Percentiles rank a stretch among this genome's conserved stretches.
phyloP scores from a whole-genome alignment of 345 rosid species.

The Linum usitatissimum region DNA sequence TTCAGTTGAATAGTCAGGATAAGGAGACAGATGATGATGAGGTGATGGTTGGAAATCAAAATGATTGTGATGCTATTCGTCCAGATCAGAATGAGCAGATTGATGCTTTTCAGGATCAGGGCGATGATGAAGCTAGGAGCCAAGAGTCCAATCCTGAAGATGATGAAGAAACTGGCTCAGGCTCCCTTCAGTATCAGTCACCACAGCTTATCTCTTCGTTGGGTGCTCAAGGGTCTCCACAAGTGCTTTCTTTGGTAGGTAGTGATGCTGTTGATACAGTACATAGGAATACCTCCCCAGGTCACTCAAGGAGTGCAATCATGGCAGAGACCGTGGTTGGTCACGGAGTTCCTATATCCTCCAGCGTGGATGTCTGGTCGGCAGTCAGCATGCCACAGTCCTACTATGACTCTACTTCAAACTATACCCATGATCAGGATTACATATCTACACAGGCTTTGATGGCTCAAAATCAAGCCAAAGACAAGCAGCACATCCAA shows the following conservation, averaged over 20 bases:
- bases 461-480: slow-evolving; percentile 34
- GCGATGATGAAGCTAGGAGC: slow-evolving; percentile 11
- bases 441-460: slow-evolving; percentile 37
- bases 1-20: slow-evolving; percentile 22
- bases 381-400: slow-evolving; percentile 33
- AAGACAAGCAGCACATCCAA: slow-evolving; percentile 30
- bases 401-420: slow-evolving; percentile 31
- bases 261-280: too few species aligned
- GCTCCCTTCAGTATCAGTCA: slow-evolving; percentile 23
- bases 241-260: slow-evolving; percentile 8
- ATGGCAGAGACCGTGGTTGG: slow-evolving; percentile 27
- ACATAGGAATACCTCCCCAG: not conserved
- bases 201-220: slow-evolving; percentile 30
- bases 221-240: slow-evolving; percentile 24
- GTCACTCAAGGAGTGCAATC: slow-evolving; percentile 26
- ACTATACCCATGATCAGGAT: slow-evolving; percentile 20
- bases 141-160: slow-evolving; percentile 1
- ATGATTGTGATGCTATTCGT: not conserved
- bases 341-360: slow-evolving; percentile 37
- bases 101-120: slow-evolving; percentile 17
- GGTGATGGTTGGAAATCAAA: slow-evolving; percentile 1
- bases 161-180: slow-evolving; percentile 18
- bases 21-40: slow-evolving; percentile 19
- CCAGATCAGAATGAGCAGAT: not conserved
- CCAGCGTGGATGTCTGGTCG: slow-evolving; percentile 45